Conservation (phyloP, 352 stramenopile genomes). For the Phytophthora hybrid region DNA sequence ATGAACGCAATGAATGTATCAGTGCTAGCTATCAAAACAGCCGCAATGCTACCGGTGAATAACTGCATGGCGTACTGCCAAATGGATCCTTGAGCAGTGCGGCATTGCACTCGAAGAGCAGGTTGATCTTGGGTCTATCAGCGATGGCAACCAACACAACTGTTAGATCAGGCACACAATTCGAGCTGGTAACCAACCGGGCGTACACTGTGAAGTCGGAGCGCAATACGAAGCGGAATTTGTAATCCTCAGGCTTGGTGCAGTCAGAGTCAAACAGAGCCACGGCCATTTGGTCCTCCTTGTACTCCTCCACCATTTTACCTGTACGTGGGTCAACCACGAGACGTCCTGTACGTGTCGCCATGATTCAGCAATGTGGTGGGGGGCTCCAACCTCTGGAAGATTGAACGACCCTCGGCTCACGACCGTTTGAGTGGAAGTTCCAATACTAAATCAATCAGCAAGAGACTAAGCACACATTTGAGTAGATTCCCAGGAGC, state of each 20-base stretch:
- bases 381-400: background rate
- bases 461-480: too few species aligned
- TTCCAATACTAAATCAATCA: too few species aligned
- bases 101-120: conserved; percentile 72
- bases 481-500: conserved; percentile 32
- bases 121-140: conserved; percentile 61
- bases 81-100: conserved; percentile 72
- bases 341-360: conserved; percentile 62
- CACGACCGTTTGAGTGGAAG: too few species aligned
- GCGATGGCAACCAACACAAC: background rate
- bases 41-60: background rate
- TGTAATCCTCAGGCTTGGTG: conserved; percentile 45
- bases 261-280: conserved; percentile 58
- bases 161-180: background rate
- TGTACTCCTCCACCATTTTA: conserved; percentile 73
- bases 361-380: conserved; percentile 36
- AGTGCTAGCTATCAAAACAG: background rate
- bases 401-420: conserved; percentile 7
- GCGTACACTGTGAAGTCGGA: conserved; percentile 72
- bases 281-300: conserved; percentile 74
- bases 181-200: background rate
- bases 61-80: conserved; percentile 46
- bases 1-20: background rate
- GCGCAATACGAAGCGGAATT: conserved; percentile 57
- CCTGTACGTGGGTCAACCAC: conserved; percentile 62